Evolutionary conservation across 2,329 filamentous ascomycete species (phyloP), one percentile per base, ranked within the genome.

Genomic region (Leptographium galeiforme): DNA sequence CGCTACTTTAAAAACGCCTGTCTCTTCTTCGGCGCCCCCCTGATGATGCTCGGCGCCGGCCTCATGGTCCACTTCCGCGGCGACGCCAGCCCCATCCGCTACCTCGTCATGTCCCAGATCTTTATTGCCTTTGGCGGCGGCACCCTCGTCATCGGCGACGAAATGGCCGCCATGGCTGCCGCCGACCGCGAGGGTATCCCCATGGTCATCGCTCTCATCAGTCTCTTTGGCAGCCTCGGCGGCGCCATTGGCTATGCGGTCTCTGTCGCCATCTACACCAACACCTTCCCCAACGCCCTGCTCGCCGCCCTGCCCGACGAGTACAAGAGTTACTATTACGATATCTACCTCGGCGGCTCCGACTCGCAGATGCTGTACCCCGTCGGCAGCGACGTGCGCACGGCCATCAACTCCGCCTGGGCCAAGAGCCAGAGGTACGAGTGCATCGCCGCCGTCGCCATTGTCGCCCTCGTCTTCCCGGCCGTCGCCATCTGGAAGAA

Each of bases 241-340:
- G 77, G 76, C 41, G 77, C 76, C 2, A 72, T 82, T 32, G 79
- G 79, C 12, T 68, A 69, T 1, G 74, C 79, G 16, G 71, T 84
- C 50, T 75, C 80, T 2, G 75, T 73, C 0, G 78, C 79, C 8
- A 75, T 85, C 59, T 85, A 79, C 78, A 77, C 74, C 1, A 70
- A 73, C 57, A 67, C 74, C 11, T 75, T 84, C 59, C 76, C 76
- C 6, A 61, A 62, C 25, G 74, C 72, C 43, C 69, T 82, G 8
- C 61, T 63, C 39, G 56, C 64, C 39, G 74, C 77, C 54, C 68
- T 82, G 1, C 78, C 78, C n/a, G 57, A 67, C 11, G 63, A 64
- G 8, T 60, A 61, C 6, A 63, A 66, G 58, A 61, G 56, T 34
- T 60, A 74, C 49, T 66, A 68, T 2, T 61, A 62, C 6, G 61